A percentile compares a stretch with the other conserved stretches of the same genome.
Conservation (phyloP, 257 asterid species). For the Solanum stenotomum region DNA sequence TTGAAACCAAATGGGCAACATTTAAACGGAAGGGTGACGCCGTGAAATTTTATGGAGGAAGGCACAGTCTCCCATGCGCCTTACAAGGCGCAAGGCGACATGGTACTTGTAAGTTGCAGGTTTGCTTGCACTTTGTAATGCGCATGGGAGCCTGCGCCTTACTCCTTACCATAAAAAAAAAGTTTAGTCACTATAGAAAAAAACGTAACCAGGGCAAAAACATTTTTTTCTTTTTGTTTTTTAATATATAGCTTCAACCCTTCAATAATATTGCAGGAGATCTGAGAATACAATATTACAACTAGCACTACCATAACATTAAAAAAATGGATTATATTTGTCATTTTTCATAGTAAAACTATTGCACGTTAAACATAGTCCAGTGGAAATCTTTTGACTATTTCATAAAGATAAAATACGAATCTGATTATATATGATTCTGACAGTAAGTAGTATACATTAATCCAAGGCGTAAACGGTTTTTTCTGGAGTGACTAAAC, state of each 20-base stretch:
- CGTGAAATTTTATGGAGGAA: not conserved
- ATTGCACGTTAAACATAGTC: not conserved
- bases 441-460: not conserved
- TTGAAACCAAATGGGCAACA: not conserved
- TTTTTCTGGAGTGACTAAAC: no score
- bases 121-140: no score
- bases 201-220: no score
- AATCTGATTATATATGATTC: not conserved
- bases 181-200: no score
- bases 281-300: not conserved
- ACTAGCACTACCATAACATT: not conserved
- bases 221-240: not conserved
- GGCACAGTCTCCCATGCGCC: no score
- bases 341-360: not conserved
- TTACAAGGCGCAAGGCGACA: no score
- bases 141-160: not conserved
- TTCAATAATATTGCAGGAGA: not conserved
- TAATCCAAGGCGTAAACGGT: not conserved
- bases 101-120: no score
- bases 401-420: not conserved
- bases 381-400: not conserved
- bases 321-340: not conserved
- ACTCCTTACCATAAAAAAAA: no score
- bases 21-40: not conserved
- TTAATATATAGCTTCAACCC: not conserved